Conservation (phyloP, 2,329 filamentous ascomycete genomes). For the Cucurbitaria berberidis region DNA sequence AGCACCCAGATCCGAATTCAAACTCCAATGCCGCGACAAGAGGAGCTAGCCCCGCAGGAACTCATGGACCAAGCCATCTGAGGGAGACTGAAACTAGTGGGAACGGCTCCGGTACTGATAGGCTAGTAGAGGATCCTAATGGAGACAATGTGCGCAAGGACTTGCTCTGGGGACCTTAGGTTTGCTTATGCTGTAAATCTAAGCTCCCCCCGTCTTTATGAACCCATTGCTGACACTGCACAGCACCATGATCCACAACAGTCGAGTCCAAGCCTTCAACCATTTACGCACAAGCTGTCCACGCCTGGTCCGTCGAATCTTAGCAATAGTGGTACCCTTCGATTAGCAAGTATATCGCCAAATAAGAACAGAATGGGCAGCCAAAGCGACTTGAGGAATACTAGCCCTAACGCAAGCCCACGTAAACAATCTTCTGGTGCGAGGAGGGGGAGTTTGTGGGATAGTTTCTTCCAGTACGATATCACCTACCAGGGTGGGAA, state of each 20-base stretch:
- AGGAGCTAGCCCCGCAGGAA: conserved; percentile 40
- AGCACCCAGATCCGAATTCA: conserved; percentile 31
- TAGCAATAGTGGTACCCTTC: conserved; percentile 11
- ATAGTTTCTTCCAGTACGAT: conserved; percentile 49
- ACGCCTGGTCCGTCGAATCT: conserved; percentile 18
- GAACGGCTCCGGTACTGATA: conserved; percentile 21
- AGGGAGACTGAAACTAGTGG: conserved; percentile 40
- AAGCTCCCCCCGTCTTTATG: conserved; percentile 28
- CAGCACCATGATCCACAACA: conserved; percentile 5
- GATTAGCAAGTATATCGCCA: conserved; percentile 19
- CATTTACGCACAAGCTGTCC: conserved; percentile 22
- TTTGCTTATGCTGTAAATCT: conserved; percentile 40
- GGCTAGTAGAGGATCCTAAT: conserved; percentile 40
- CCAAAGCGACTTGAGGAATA: conserved; percentile 21
- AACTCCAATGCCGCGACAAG: conserved; percentile 40
- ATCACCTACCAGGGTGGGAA: conserved; percentile 49
- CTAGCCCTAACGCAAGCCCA: conserved; percentile 25
- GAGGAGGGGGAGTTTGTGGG: conserved; percentile 46
- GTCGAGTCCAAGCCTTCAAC: conserved; percentile 9
- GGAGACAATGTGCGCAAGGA: conserved; percentile 53
- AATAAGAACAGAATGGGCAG: conserved; percentile 24
- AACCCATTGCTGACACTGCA: conserved; percentile 15
- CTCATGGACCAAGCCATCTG: conserved; percentile 43
- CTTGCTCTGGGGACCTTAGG: conserved; percentile 52
- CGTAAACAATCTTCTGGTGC: conserved; percentile 23